A percentile compares a stretch with the other conserved stretches of the same genome.
Evolutionary conservation across 495 filamentous ascomycete genomes (phyloP).

Genomic region (Neurospora intermedia): DNA sequence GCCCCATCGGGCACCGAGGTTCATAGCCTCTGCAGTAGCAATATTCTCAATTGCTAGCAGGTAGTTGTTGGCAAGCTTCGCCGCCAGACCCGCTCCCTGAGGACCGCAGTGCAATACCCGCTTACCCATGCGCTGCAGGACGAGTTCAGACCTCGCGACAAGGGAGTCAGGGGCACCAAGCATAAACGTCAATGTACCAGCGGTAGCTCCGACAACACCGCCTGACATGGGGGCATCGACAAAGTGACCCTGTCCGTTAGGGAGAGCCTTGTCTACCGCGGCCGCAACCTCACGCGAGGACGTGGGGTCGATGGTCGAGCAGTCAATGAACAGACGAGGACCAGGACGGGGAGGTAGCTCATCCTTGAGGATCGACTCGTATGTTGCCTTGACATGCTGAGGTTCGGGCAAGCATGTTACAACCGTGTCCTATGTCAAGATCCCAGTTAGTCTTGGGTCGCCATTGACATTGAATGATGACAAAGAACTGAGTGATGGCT

Average conservation of each 20-base stretch:
- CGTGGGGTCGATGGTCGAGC: slow-evolving; percentile 76
- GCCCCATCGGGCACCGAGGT: slow-evolving; percentile 74
- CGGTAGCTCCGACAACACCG: slow-evolving; percentile 71
- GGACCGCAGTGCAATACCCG: slow-evolving; percentile 70
- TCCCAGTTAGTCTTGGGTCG: not conserved
- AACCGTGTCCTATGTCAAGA: slow-evolving; percentile 49
- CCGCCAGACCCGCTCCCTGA: slow-evolving; percentile 70
- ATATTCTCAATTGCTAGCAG: slow-evolving; percentile 88
- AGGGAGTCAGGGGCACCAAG: slow-evolving; percentile 55
- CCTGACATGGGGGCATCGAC: slow-evolving; percentile 79
- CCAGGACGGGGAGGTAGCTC: slow-evolving; percentile 27
- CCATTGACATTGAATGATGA: not conserved
- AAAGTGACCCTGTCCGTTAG: slow-evolving; percentile 43
- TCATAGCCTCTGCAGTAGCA: slow-evolving; percentile 87
- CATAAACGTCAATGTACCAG: slow-evolving; percentile 78
- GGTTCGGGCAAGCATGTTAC: slow-evolving; percentile 77
- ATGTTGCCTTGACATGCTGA: slow-evolving; percentile 65
- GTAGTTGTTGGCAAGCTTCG: slow-evolving; percentile 91
- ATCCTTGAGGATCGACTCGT: slow-evolving; percentile 46
- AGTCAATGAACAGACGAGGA: slow-evolving; percentile 64
- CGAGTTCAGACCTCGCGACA: slow-evolving; percentile 47
- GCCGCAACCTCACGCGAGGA: slow-evolving; percentile 60
- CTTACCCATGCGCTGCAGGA: slow-evolving; percentile 71
- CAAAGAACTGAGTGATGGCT: not conserved
- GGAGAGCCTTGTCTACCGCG: slow-evolving; percentile 42